phyloP scores from a whole-genome alignment of 257 asterid species.

The Plantago major region DNA sequence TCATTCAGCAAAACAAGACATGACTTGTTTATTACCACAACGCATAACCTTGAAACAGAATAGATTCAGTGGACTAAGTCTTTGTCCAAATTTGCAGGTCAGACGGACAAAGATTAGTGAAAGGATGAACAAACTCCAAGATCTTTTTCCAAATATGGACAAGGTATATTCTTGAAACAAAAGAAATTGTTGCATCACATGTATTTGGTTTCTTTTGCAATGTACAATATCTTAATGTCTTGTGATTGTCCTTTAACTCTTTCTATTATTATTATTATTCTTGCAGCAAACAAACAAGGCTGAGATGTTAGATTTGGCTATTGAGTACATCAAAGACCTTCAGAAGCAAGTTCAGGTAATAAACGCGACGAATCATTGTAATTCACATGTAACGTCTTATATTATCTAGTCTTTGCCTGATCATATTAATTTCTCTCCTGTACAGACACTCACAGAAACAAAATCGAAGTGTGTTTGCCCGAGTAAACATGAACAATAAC shows the following conservation, averaged over 20 bases:
- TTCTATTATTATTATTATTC: neutral
- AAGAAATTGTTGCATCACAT: neutral
- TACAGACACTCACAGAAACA: constrained; percentile 59
- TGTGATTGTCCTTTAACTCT: neutral
- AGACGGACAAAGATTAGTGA: constrained; percentile 51
- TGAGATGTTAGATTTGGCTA: constrained; percentile 57
- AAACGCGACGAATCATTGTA: neutral
- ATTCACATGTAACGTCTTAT: neutral
- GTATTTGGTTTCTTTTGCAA: neutral
- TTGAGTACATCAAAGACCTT: constrained; percentile 53
- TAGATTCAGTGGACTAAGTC: neutral
- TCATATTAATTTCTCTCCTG: constrained; percentile 11
- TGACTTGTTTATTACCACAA: neutral
- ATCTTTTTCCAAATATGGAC: constrained; percentile 55
- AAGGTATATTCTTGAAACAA: constrained; percentile 31
- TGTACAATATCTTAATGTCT: neutral
- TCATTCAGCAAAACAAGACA: neutral
- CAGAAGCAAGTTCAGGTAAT: constrained; percentile 44
- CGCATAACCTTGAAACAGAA: neutral
- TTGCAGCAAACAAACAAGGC: constrained; percentile 55
- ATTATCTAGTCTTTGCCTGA: neutral
- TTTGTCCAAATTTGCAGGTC: constrained; percentile 27
- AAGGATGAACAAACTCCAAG: constrained; percentile 60
- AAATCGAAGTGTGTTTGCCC: constrained; percentile 64
- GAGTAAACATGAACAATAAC: constrained; percentile 19